Evolutionary conservation across 2,329 filamentous ascomycete genomes (phyloP).

Genomic region (Aspergillus piperis): DNA sequence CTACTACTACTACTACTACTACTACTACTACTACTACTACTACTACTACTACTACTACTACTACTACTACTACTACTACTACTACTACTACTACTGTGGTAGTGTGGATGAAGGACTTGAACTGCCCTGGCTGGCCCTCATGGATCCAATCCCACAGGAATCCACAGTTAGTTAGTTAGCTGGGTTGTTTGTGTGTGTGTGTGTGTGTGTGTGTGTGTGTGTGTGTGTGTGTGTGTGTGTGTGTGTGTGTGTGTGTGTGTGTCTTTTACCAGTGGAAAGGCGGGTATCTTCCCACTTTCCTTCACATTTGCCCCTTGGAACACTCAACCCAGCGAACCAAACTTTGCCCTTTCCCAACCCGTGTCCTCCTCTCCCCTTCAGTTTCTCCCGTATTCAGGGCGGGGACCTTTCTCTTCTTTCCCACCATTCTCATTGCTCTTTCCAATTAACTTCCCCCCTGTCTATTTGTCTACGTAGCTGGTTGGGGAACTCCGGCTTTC

Average conservation of each 20-base stretch:
- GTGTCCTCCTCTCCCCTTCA: not conserved
- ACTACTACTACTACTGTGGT: too few species aligned
- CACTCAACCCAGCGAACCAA: not conserved
- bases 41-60: too few species aligned
- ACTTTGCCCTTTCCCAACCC: not conserved
- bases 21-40: too few species aligned
- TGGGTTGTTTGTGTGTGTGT: too few species aligned
- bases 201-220: too few species aligned
- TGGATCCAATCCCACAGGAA: not conserved
- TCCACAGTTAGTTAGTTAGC: too few species aligned
- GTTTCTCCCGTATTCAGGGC: not conserved
- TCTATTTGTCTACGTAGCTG: not conserved
- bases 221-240: too few species aligned
- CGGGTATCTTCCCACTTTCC: not conserved
- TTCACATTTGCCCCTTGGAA: not conserved
- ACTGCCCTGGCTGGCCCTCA: not conserved
- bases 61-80: too few species aligned
- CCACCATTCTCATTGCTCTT: not conserved
- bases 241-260: too few species aligned
- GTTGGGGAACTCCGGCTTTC: not conserved
- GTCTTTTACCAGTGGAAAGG: not conserved
- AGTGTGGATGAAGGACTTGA: not conserved
- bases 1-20: too few species aligned
- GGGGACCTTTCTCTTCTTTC: not conserved
- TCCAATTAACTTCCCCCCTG: not conserved